Evolutionary conservation across 257 asterid species (phyloP), one percentile per base, ranked within the genome.

Genomic region (Craterostigma plantagineum): DNA sequence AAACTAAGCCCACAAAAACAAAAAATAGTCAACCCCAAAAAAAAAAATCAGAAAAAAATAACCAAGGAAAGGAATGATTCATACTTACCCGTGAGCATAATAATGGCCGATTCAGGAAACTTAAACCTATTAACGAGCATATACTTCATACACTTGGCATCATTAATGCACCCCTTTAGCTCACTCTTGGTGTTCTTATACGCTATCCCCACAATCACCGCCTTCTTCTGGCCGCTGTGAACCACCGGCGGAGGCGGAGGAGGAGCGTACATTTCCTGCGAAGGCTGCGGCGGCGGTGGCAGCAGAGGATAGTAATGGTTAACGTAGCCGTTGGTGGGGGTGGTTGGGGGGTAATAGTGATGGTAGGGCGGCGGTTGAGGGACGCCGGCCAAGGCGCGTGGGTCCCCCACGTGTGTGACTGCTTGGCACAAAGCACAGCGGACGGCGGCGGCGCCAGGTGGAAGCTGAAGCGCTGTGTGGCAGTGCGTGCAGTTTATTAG

Each of bases 81-180:
- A n/a, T n/a, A n/a, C 2, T 63, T 76, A 87, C 95, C 95, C 14
- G 80, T 87, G 14, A 87, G 82, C 91, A 73, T 79, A 55, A 87
- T 71, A 57, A 82, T 76, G 2, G 98, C 82, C 10, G 95, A 62
- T 53, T 82, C 95, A 1, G 98, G 95, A 43, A 82, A 87, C 9
- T 64, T 69, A 47, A 87, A 87, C 78, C 69, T 76, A 54, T 75
- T 79, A 23, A 69, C 60, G 66, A 82, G 61, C 12, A 87, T 61
- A 69, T 82, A 58, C 33, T 61, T 72, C 95, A 82, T 87, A 52
- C 95, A 87, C 67, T 79, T 87, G n/a, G 93, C 95, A 60, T 87
- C 98, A 43, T 87, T 87, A 10, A 87, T 67, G 61, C 95, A 82
- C 16, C 95, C 98, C 49, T 79, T 87, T 64, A 87, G 79, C 75